phyloP scores from a whole-genome alignment of 2,329 filamentous ascomycete species.

The Biscogniauxia sp. region DNA sequence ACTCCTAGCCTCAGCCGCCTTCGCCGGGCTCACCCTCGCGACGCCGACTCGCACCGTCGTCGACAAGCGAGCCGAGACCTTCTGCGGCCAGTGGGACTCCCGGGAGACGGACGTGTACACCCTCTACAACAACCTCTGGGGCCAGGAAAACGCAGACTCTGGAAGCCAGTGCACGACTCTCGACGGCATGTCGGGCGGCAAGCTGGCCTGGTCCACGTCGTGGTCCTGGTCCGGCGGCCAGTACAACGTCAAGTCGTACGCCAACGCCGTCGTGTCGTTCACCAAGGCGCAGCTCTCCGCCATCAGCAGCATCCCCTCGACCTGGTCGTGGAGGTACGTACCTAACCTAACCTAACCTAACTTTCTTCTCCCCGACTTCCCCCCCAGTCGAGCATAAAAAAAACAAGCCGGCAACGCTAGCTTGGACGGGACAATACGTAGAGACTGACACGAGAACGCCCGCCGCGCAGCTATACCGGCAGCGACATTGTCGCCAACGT shows the following conservation, averaged over 20 bases:
- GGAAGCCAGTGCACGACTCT: constrained; percentile 44
- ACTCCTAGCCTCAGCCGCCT: constrained; percentile 7
- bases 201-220: constrained; percentile 41
- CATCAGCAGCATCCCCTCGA: constrained; percentile 36
- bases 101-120: constrained; percentile 41
- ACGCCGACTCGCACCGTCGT: constrained; percentile 19
- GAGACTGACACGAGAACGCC: not conserved
- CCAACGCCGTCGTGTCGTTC: constrained; percentile 40
- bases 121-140: constrained; percentile 55
- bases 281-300: constrained; percentile 34
- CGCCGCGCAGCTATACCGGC: constrained; percentile 42
- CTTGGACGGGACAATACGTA: not conserved
- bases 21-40: constrained; percentile 10
- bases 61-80: constrained; percentile 18
- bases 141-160: constrained; percentile 33
- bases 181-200: constrained; percentile 33
- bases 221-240: constrained; percentile 43
- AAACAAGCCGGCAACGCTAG: not conserved
- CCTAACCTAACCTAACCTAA: not conserved
- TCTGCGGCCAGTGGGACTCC: constrained; percentile 25
- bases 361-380: too few species aligned
- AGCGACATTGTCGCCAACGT: constrained; percentile 52
- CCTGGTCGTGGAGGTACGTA: constrained; percentile 39
- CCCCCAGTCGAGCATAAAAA: too few species aligned
- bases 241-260: constrained; percentile 44